Evolutionary conservation across 1,284 basidiomycete species (phyloP).

Genomic region (Papiliotrema flavescens): DNA sequence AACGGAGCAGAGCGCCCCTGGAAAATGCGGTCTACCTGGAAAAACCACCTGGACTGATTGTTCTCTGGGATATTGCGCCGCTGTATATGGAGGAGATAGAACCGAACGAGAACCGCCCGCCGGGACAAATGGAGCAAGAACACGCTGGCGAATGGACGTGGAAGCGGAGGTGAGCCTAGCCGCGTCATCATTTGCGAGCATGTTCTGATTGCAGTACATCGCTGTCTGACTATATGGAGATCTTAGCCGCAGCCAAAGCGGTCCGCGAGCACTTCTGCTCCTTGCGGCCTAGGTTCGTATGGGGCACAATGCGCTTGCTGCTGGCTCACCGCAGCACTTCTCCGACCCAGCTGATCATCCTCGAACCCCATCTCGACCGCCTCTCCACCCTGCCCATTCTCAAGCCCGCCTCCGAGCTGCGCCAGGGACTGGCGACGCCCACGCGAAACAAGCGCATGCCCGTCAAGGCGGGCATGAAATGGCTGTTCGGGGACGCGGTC

Average conservation of each 20-base stretch:
- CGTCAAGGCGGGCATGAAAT: constrained; percentile 23
- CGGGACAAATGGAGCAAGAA: background rate
- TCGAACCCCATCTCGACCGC: constrained; percentile 29
- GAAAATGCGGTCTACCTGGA: constrained; percentile 5
- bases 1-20: background rate
- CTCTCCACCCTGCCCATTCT: constrained; percentile 28
- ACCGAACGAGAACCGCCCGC: constrained; percentile 24
- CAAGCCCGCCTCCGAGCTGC: constrained; percentile 1
- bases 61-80: constrained; percentile 32
- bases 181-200: background rate
- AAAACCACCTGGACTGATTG: constrained; percentile 22
- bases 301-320: background rate
- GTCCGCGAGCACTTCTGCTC: constrained; percentile 21
- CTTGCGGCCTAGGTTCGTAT: constrained; percentile 14
- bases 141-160: background rate
- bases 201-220: constrained; percentile 15
- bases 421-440: constrained; percentile 8
- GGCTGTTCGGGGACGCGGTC: constrained; percentile 26
- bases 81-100: constrained; percentile 24
- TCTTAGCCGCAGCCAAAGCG: constrained; percentile 24
- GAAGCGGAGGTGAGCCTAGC: background rate
- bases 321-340: constrained; percentile 6
- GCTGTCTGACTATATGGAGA: constrained; percentile 33
- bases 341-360: constrained; percentile 25
- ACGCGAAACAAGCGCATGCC: constrained; percentile 21